Conservation (phyloP, 768 basidiomycete species). For the Xerocomellus amylosporus region DNA sequence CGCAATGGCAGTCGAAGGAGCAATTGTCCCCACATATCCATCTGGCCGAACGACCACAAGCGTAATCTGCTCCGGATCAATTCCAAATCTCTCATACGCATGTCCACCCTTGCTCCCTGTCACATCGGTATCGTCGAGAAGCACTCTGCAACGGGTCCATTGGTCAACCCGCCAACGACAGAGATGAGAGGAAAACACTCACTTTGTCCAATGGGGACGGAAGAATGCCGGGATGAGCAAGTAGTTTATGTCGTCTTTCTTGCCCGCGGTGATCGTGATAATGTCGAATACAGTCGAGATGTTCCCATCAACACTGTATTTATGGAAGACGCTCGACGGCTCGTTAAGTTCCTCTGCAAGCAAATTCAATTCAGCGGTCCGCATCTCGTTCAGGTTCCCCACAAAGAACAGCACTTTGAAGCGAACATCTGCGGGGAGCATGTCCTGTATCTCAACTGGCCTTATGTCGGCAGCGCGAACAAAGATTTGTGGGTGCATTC, state of each 20-base stretch:
- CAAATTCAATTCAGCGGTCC: slow-evolving; percentile 19
- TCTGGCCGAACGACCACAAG: slow-evolving; percentile 40
- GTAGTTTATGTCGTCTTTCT: slow-evolving; percentile 35
- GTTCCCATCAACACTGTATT: slow-evolving; percentile 21
- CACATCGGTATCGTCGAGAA: slow-evolving; percentile 35
- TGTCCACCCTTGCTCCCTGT: slow-evolving; percentile 29
- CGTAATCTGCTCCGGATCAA: slow-evolving; percentile 27
- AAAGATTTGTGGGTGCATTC: slow-evolving; percentile 37
- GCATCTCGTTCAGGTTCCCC: slow-evolving; percentile 25
- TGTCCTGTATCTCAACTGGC: slow-evolving; percentile 41
- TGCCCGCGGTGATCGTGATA: slow-evolving; percentile 25
- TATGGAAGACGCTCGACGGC: slow-evolving; percentile 29
- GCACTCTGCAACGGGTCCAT: slow-evolving; percentile 24
- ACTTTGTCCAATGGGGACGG: slow-evolving; percentile 44
- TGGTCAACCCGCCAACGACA: neutral
- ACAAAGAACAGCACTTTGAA: slow-evolving; percentile 40
- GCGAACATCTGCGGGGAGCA: slow-evolving; percentile 36
- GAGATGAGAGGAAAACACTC: slow-evolving; percentile 9
- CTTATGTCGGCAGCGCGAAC: slow-evolving; percentile 37
- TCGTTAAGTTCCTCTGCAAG: slow-evolving; percentile 29
- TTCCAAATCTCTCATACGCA: slow-evolving; percentile 36
- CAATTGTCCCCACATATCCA: slow-evolving; percentile 38
- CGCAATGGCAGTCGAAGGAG: slow-evolving; percentile 18
- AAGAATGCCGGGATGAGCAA: slow-evolving; percentile 35
- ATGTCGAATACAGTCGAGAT: slow-evolving; percentile 33